A percentile compares a stretch with the other conserved stretches of the same genome.
phyloP scores from a whole-genome alignment of 75 land plant genomes.

The Pseudotsuga menziesii region DNA sequence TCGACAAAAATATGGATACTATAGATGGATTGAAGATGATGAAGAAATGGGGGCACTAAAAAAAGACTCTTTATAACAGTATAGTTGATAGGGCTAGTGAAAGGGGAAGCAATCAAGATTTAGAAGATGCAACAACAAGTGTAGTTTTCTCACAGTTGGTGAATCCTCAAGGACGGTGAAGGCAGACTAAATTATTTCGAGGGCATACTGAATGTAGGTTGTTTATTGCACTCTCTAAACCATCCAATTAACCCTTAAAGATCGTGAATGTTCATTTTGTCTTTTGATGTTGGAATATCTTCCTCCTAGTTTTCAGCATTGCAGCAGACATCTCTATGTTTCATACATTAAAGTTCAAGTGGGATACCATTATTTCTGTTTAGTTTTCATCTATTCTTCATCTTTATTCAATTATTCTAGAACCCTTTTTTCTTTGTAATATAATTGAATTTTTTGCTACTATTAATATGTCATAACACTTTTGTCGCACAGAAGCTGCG shows the following conservation, averaged over 20 bases:
- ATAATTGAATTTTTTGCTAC: background rate
- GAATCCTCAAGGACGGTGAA: conserved; percentile 43
- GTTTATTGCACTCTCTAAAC: background rate
- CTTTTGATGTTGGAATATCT: background rate
- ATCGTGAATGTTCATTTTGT: background rate
- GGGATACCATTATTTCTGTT: background rate
- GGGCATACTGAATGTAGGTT: background rate
- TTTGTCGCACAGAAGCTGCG: background rate
- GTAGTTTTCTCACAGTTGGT: conserved; percentile 43
- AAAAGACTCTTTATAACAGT: conserved; percentile 6
- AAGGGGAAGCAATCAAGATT: conserved; percentile 8
- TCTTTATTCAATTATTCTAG: background rate
- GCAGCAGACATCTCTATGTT: background rate
- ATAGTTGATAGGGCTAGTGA: background rate
- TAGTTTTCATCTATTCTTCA: background rate
- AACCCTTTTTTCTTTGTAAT: background rate
- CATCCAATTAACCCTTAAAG: background rate
- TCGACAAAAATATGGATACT: conserved; percentile 12
- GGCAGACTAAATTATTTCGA: background rate
- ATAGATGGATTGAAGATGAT: conserved; percentile 15
- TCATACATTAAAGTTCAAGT: background rate
- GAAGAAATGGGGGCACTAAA: conserved; percentile 33
- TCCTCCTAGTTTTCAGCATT: background rate
- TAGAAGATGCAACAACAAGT: conserved; percentile 31
- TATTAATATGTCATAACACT: background rate